These are phyloP conservation scores for Lasiodiplodia citricola DNA, from an alignment of 2,329 filamentous ascomycete genomes.

Conservation along the genomic window DNA sequence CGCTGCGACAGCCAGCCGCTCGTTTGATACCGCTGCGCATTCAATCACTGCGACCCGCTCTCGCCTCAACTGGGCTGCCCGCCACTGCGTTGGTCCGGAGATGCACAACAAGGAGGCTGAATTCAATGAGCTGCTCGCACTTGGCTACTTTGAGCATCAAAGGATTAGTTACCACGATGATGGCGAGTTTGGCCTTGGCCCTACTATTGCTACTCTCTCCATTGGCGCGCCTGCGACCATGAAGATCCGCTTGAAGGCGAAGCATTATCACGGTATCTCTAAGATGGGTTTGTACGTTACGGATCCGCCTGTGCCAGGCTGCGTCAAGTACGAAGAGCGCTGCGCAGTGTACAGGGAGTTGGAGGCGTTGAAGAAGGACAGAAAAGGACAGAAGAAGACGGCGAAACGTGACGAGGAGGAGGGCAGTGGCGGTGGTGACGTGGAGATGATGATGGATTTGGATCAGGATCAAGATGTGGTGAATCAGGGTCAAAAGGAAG, in stretches of 20 bases:
- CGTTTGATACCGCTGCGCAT: slow-evolving; percentile 38
- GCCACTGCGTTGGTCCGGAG: slow-evolving; percentile 45
- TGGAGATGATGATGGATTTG: not conserved
- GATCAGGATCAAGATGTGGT: no score
- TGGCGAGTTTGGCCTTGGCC: slow-evolving; percentile 66
- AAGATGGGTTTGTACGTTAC: slow-evolving; percentile 41
- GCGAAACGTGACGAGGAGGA: no score
- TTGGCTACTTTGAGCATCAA: slow-evolving; percentile 67
- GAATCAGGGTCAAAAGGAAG: no score
- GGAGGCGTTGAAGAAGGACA: slow-evolving; percentile 31
- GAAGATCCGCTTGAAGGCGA: slow-evolving; percentile 62
- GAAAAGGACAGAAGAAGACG: not conserved
- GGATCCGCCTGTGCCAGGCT: slow-evolving; percentile 38
- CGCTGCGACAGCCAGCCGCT: slow-evolving; percentile 52
- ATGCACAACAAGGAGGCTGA: slow-evolving; percentile 36
- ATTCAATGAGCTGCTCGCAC: slow-evolving; percentile 68
- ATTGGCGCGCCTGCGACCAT: slow-evolving; percentile 65
- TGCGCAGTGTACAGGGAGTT: slow-evolving; percentile 39
- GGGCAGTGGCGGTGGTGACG: not conserved
- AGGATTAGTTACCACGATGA: slow-evolving; percentile 70
- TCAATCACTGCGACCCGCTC: slow-evolving; percentile 58
- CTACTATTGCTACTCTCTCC: slow-evolving; percentile 66
- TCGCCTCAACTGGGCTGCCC: slow-evolving; percentile 62
- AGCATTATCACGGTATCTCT: slow-evolving; percentile 49
- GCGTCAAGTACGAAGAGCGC: slow-evolving; percentile 42